A percentile compares a stretch with the other conserved stretches of the same genome.
Conservation (phyloP, 2,329 filamentous ascomycete species). For the Fusarium sp. region DNA sequence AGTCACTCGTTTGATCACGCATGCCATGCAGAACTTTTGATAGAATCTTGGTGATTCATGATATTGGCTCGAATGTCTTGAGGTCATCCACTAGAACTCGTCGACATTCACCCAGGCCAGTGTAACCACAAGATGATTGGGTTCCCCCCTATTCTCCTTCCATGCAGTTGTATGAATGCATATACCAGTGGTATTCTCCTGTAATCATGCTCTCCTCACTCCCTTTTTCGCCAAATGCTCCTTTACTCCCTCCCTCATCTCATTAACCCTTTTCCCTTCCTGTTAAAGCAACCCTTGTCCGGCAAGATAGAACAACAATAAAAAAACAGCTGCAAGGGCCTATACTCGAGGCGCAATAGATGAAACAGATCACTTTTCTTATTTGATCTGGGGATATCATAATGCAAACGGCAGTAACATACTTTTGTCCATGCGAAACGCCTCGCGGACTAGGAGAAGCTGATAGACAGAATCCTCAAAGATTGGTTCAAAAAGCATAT, state of each 20-base stretch:
- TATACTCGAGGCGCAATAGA: slow-evolving; percentile 11
- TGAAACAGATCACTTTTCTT: slow-evolving; percentile 36
- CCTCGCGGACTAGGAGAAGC: slow-evolving; percentile 13
- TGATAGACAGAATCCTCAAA: not conserved
- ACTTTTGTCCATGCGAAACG: slow-evolving; percentile 13
- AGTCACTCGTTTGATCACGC: not conserved
- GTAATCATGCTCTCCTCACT: slow-evolving; percentile 4
- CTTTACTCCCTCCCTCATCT: slow-evolving; percentile 23
- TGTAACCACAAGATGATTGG: not conserved
- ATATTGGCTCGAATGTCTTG: slow-evolving; percentile 3
- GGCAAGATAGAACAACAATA: slow-evolving; percentile 17
- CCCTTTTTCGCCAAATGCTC: slow-evolving; percentile 29
- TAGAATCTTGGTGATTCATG: slow-evolving; percentile 6
- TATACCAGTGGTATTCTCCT: slow-evolving; percentile 19
- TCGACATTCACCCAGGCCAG: not conserved
- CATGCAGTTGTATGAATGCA: slow-evolving; percentile 22
- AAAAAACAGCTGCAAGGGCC: slow-evolving; percentile 12
- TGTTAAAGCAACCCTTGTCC: slow-evolving; percentile 16
- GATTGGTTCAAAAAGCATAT: slow-evolving; percentile 7
- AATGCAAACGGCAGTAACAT: slow-evolving; percentile 35
- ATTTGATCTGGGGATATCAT: slow-evolving; percentile 41
- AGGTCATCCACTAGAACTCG: slow-evolving; percentile 2
- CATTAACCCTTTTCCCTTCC: slow-evolving; percentile 10
- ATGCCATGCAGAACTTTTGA: not conserved
- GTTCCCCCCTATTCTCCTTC: not conserved